Percentiles rank a stretch among this genome's conserved stretches.
Evolutionary conservation across 768 basidiomycete species (phyloP).

Genomic region (Mycena galopus): DNA sequence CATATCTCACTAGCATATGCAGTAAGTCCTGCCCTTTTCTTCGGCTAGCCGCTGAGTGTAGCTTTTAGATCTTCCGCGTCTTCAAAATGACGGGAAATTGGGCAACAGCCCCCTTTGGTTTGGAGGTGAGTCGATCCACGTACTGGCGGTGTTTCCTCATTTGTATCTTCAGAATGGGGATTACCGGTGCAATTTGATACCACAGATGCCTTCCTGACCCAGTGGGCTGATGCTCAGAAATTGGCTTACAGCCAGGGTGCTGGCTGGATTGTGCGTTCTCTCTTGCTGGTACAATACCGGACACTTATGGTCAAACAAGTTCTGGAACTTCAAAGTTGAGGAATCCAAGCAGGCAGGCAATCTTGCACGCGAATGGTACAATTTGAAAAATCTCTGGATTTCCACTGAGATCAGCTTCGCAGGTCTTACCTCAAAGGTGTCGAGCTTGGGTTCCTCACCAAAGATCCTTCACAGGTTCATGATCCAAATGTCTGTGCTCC

Average conservation of each 20-base stretch:
- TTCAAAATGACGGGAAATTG: constrained; percentile 60
- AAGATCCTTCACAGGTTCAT: constrained; percentile 68
- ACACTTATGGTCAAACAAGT: constrained; percentile 47
- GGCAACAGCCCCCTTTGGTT: constrained; percentile 66
- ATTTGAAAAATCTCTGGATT: not conserved
- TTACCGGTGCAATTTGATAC: constrained; percentile 69
- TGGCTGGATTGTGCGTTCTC: constrained; percentile 68
- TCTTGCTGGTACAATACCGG: not conserved
- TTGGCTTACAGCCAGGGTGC: constrained; percentile 62
- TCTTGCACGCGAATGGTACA: constrained; percentile 76
- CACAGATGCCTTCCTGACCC: constrained; percentile 62
- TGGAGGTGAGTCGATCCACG: constrained; percentile 43
- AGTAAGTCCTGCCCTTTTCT: constrained; percentile 59
- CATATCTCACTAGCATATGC: constrained; percentile 78
- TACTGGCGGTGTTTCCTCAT: not conserved
- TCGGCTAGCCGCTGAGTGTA: not conserved
- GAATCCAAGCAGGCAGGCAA: constrained; percentile 62
- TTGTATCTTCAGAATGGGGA: constrained; percentile 60
- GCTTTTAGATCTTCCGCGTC: constrained; percentile 67
- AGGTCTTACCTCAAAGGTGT: constrained; percentile 83
- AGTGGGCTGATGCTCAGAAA: constrained; percentile 78
- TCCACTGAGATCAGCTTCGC: not conserved
- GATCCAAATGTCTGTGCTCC: constrained; percentile 75
- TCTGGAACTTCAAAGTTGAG: constrained; percentile 85
- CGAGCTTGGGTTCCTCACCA: constrained; percentile 69